Evolutionary conservation across 257 asterid genomes (phyloP).

Genomic region (Solanum arcanum): DNA sequence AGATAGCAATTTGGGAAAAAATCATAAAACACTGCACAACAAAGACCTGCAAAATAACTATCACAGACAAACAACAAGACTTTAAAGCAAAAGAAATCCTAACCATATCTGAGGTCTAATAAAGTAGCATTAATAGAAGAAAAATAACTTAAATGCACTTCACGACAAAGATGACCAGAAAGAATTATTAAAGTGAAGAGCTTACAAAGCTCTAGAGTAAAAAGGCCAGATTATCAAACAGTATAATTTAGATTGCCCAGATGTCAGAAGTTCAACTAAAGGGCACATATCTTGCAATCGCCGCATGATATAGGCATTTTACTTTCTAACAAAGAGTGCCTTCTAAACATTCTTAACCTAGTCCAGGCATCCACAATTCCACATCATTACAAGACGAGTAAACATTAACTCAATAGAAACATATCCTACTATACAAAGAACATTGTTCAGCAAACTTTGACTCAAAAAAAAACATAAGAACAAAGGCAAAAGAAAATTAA

Average conservation of each 20-base stretch:
- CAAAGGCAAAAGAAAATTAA: background rate
- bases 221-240: background rate
- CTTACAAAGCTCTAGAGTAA: background rate
- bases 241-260: background rate
- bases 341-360: background rate
- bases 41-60: background rate
- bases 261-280: background rate
- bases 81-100: background rate
- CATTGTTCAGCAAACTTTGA: background rate
- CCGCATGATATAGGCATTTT: background rate
- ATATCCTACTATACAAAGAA: background rate
- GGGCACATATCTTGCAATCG: background rate
- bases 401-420: background rate
- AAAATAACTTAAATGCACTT: background rate
- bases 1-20: background rate
- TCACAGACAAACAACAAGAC: background rate
- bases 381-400: background rate
- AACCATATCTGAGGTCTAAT: background rate
- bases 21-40: background rate
- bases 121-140: background rate
- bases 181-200: background rate
- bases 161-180: background rate
- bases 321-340: background rate
- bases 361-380: background rate
- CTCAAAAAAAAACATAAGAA: background rate